phyloP scores from a whole-genome alignment of 306 rosid genomes.

The Rubus parviflorus region DNA sequence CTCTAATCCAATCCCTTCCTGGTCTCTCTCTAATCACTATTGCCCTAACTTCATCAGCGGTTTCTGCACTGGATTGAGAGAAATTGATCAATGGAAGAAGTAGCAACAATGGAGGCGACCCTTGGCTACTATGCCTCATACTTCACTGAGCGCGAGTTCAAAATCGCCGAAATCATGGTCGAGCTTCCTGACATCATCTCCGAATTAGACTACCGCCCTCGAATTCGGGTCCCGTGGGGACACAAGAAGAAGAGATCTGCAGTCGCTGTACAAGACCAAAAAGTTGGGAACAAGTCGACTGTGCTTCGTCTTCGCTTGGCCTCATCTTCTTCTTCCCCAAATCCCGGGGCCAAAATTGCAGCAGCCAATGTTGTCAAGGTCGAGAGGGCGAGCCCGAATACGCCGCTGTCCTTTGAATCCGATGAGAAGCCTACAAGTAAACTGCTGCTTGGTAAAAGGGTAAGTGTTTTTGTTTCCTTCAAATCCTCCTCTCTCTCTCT shows the following conservation, averaged over 20 bases:
- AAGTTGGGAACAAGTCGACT: background rate
- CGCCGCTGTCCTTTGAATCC: constrained; percentile 60
- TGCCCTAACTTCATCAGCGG: background rate
- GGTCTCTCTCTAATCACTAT: background rate
- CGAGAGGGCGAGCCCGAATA: constrained; percentile 45
- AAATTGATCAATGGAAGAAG: background rate
- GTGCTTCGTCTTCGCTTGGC: background rate
- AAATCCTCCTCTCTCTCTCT: background rate
- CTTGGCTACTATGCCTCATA: background rate
- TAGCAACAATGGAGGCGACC: constrained; percentile 8
- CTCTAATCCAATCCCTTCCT: background rate
- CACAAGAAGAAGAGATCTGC: constrained; percentile 52
- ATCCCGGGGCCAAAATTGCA: background rate
- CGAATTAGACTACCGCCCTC: background rate
- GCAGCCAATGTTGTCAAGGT: constrained; percentile 16
- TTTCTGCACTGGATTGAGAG: too few species aligned
- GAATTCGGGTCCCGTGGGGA: constrained; percentile 39
- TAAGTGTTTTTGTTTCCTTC: constrained; percentile 14
- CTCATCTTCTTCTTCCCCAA: constrained; percentile 7
- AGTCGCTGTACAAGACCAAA: background rate
- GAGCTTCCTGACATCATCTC: constrained; percentile 16
- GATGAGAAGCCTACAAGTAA: constrained; percentile 43
- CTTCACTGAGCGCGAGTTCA: constrained; percentile 27
- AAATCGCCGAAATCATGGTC: constrained; percentile 38
- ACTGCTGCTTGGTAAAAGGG: constrained; percentile 37